Evolutionary conservation across 805 yeast species (phyloP), one percentile per base, ranked within the genome.

Genomic region (Sugiyamaella boreocaroliniensis): DNA sequence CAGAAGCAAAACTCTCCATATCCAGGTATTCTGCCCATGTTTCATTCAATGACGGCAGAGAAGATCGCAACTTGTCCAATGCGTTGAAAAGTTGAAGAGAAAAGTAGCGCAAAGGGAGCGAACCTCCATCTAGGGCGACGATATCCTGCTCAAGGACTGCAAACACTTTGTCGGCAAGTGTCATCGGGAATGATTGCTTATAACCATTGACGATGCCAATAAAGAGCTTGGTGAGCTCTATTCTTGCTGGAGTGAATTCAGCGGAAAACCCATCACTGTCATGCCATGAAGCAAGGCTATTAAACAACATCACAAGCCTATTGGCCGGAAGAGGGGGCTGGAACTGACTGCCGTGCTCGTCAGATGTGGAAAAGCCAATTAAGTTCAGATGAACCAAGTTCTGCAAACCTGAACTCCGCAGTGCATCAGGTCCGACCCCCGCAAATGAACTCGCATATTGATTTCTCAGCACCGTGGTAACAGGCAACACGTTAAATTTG

Each of bases 391-490:
- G 74, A 14, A 64, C 66, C 37, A 80, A 63, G 0, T 85, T 85
- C 2, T 29, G 42, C 18, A 51, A 47, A 20, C 50, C 54, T 1
- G 29, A 16, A 20, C 43, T 34, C 11, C 32, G 29, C 4, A 53
- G 40, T 19, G 40, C 26, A n/a, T 41, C 29, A 2, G 19, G 22
- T 16, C 37, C 29, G 10, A 51, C 29, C 2, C 51, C 43, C 22
- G 85, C 69, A 18, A 85, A 63, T 58, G 83, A 89, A 1, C 90
- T 80, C 12, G 82, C 81, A n/a, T 79, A 69, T 51, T 74, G 73
- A 57, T 82, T 85, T 57, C 89, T 75, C 9, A 79, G 58, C 54
- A 82, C 74, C 15, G 77, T 82, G 34, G 53, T 14, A 12, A 45
- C 43, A 22, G 52, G 32, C 9, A 48, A 46, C 4, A 47, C 18